Evolutionary conservation across 2,329 filamentous ascomycete genomes (phyloP).

Genomic region (Ceratocystis huliohia): DNA sequence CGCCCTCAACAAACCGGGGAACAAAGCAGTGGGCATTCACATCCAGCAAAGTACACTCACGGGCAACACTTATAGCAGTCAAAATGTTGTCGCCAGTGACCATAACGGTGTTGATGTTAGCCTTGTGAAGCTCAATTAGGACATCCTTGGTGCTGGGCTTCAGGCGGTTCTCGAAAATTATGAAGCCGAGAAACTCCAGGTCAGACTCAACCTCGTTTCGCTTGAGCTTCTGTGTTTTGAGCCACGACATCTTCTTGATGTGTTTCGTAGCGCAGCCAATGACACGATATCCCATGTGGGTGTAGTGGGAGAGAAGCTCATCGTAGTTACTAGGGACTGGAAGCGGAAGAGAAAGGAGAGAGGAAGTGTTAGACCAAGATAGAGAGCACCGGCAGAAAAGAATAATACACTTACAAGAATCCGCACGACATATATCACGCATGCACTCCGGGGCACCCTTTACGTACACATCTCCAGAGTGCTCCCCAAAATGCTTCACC

Average conservation of each 20-base stretch:
- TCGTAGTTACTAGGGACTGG: conserved; percentile 76
- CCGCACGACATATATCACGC: conserved; percentile 76
- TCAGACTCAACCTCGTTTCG: conserved; percentile 71
- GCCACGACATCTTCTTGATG: conserved; percentile 77
- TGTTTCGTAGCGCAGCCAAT: conserved; percentile 91
- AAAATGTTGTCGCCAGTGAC: conserved; percentile 97
- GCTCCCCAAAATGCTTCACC: conserved; percentile 74
- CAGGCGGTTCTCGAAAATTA: conserved; percentile 97
- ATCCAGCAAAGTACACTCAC: conserved; percentile 76
- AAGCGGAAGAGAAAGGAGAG: not conserved
- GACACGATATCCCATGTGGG: conserved; percentile 88
- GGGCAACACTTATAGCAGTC: conserved; percentile 87
- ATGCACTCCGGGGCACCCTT: conserved; percentile 96
- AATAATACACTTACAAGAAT: conserved; percentile 50
- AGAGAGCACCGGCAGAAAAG: not conserved
- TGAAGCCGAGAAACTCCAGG: conserved; percentile 86
- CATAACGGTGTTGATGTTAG: conserved; percentile 85
- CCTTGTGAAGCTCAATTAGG: conserved; percentile 66
- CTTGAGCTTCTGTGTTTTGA: conserved; percentile 89
- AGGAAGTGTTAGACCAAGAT: not conserved
- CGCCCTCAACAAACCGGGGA: conserved; percentile 69
- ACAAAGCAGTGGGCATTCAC: conserved; percentile 80
- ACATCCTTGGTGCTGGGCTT: conserved; percentile 76
- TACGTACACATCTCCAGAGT: conserved; percentile 77
- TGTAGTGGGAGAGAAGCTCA: conserved; percentile 78